Base-by-base conservation (phyloP, 1,284 basidiomycete genomes). In the Microbotryomycetes sp. region DNA sequence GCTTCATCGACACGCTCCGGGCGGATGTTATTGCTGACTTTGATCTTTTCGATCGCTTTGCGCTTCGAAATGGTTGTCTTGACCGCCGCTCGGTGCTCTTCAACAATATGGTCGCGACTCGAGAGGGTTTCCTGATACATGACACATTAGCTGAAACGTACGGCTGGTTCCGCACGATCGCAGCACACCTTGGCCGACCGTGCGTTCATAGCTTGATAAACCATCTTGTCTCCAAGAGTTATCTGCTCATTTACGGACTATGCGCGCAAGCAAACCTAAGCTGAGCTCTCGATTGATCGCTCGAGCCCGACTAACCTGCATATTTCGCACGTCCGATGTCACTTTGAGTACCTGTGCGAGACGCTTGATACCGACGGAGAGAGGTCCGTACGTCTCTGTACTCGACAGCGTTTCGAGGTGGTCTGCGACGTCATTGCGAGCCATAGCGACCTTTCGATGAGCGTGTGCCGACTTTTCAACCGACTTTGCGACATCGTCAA, bases 191-290 rank as follows among this genome's bases (percentile, higher is more conserved):
- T 94, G 2, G 91, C 92, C 13, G 91, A 89, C 50, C 87, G 83
- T n/a, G 93, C 90, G 71, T 96, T 96, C 76, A 91, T 80, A 18
- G 90, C 88, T 76, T 96, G 91, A 75, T 97, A 97, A 1, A 89
- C 89, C 56, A 97, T 78, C 0, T 90, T 87, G 74, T 97, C 92
- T 24, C 89, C 90, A 26, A 97, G 76, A 45, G 94, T 86, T 46
- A 97, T 89, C 69, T 89, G 90, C 80, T 94, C 92, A 68, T 87
- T 91, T 62, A 91, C 87, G 29, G 88, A 83, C 78, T n/a, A n/a
- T 79, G 57, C 11, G 18, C 3, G 45, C 18, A 30, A n/a, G 23
- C 7, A 35, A 26, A 29, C 54, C 75, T 60, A 31, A 77, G 76
- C 73, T 91, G 87, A 16, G 88, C 86, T 54, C 29, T 31, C 31